These are phyloP conservation scores for Grosmannia penicillata DNA, from an alignment of 2,329 filamentous ascomycete species.

Conservation along the genomic window DNA sequence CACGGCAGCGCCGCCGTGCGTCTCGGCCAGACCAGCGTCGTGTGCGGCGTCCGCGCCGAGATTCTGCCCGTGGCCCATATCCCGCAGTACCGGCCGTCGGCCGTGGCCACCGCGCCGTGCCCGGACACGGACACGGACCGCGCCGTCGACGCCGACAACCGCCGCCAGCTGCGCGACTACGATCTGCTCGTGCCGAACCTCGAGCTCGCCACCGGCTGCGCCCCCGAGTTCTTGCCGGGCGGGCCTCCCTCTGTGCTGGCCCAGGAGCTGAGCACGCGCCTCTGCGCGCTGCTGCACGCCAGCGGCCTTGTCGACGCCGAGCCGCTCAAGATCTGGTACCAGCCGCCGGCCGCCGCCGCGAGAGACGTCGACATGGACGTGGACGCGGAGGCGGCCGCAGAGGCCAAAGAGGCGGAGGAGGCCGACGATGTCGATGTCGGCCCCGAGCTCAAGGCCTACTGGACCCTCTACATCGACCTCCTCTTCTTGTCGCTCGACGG, in stretches of 20 bases:
- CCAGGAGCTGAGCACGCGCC: conserved; percentile 69
- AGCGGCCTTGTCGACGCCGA: conserved; percentile 50
- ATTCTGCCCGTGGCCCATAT: conserved; percentile 64
- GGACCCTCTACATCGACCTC: conserved; percentile 91
- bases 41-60: conserved; percentile 83
- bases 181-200: conserved; percentile 85
- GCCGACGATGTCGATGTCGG: conserved; percentile 16
- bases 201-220: conserved; percentile 80
- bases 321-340: conserved; percentile 61
- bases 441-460: conserved; percentile 61
- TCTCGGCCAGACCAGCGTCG: conserved; percentile 80
- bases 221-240: conserved; percentile 72
- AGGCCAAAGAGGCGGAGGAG: conserved; percentile 16
- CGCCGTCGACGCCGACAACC: conserved; percentile 12
- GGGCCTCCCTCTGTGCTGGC: conserved; percentile 66
- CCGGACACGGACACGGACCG: not conserved
- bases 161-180: conserved; percentile 39
- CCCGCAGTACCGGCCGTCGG: conserved; percentile 42
- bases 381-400: conserved; percentile 9
- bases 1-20: conserved; percentile 83
- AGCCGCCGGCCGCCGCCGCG: conserved; percentile 23
- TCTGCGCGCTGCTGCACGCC: conserved; percentile 62
- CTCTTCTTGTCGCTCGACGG: conserved; percentile 88
- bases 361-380: conserved; percentile 13
- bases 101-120: conserved; percentile 1